phyloP scores from a whole-genome alignment of 108 stramenopile species.

The Cyclotella sp. region DNA sequence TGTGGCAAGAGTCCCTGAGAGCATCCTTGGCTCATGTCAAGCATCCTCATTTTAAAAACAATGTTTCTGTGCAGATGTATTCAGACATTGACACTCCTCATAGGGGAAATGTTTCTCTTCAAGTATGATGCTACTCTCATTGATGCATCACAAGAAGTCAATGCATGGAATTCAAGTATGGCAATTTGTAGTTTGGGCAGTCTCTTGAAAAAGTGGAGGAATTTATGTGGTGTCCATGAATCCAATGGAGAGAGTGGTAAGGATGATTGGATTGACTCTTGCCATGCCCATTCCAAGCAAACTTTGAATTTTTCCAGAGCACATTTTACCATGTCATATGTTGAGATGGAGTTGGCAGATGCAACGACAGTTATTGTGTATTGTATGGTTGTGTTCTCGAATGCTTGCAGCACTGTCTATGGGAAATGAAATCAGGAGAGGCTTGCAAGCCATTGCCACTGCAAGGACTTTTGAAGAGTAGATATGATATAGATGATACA shows the following conservation, averaged over 20 bases:
- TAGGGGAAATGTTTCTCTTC: conserved; percentile 33
- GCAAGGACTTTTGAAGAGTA: not conserved
- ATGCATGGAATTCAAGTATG: conserved; percentile 16
- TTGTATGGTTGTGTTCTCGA: conserved; percentile 2
- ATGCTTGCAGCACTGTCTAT: conserved; percentile 21
- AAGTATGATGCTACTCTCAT: conserved; percentile 29
- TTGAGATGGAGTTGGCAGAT: conserved; percentile 23
- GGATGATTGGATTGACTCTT: conserved; percentile 27
- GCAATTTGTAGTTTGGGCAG: conserved; percentile 3
- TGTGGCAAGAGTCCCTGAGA: no score
- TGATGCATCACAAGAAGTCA: conserved; percentile 11
- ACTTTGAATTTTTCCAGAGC: conserved; percentile 7
- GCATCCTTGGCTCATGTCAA: no score
- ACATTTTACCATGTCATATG: conserved; percentile 17
- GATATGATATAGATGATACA: not conserved
- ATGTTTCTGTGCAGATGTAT: conserved; percentile 2
- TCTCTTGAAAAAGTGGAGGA: conserved; percentile 18
- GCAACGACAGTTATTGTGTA: conserved; percentile 6
- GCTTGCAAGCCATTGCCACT: not conserved
- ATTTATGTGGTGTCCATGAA: conserved; percentile 5
- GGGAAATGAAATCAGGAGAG: conserved; percentile 6
- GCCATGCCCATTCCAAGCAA: conserved; percentile 20
- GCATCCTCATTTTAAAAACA: not conserved
- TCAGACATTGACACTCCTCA: conserved; percentile 35
- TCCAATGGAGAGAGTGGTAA: not conserved